These are phyloP conservation scores for Sequoia sempervirens DNA, from an alignment of 75 land plant genomes.

Conservation along the genomic window DNA sequence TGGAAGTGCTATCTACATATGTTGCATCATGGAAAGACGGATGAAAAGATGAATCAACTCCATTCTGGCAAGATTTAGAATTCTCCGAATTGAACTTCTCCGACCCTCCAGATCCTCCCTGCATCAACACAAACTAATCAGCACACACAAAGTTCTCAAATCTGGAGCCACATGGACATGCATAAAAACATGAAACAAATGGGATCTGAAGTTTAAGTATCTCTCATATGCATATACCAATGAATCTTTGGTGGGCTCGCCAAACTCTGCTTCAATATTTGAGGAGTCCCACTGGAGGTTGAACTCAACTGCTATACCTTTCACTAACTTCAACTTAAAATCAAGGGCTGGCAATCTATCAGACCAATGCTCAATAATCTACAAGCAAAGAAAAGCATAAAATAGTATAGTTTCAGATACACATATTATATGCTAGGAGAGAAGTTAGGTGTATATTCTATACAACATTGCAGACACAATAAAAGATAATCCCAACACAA, in stretches of 20 bases:
- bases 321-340: constrained; percentile 25
- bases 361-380: constrained; percentile 32
- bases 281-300: constrained; percentile 8
- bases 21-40: not conserved
- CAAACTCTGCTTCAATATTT: constrained; percentile 1
- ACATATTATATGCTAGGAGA: not conserved
- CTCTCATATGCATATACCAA: not conserved
- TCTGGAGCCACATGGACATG: not conserved
- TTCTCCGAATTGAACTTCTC: not conserved
- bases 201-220: not conserved
- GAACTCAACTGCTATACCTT: constrained; percentile 28
- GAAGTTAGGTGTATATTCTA: too few relatives aligned
- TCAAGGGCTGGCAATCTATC: constrained; percentile 16
- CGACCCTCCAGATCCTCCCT: not conserved
- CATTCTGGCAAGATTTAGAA: not conserved
- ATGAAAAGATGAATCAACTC: not conserved
- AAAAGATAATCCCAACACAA: not conserved
- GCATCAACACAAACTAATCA: constrained; percentile 1
- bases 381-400: not conserved
- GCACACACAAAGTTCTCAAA: not conserved
- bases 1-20: not conserved
- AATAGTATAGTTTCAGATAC: not conserved
- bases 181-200: not conserved
- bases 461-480: not conserved
- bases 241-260: not conserved